Evolutionary conservation across 1,284 basidiomycete genomes (phyloP).

Genomic region (Polyporus tsugae): DNA sequence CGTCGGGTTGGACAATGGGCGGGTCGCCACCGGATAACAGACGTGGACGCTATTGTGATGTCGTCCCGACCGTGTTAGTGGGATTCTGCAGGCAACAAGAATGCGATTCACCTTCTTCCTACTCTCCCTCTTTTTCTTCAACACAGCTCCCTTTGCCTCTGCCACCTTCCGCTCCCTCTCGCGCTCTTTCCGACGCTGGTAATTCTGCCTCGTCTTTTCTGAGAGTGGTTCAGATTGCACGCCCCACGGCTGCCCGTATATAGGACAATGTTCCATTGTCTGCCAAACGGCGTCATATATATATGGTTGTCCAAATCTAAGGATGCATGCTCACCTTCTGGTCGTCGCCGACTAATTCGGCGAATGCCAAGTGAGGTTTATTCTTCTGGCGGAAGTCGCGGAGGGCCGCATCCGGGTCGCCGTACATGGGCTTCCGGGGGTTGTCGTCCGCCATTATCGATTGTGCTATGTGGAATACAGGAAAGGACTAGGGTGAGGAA

Average conservation of each 20-base stretch:
- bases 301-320: background rate
- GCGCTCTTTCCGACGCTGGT: background rate
- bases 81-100: background rate
- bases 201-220: too few relatives aligned
- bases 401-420: background rate
- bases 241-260: background rate
- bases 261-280: background rate
- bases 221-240: background rate
- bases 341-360: background rate
- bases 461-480: too few relatives aligned
- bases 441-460: background rate
- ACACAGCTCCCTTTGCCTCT: too few relatives aligned
- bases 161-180: background rate
- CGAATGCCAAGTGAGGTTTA: background rate
- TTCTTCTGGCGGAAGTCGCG: background rate
- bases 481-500: background rate
- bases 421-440: background rate
- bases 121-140: background rate
- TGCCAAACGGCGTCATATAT: background rate
- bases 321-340: background rate
- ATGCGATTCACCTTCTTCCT: background rate
- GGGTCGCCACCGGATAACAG: background rate
- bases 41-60: background rate
- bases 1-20: background rate
- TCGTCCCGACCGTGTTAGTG: background rate